Conservation (phyloP, 495 filamentous ascomycete species). For the Penicillium ochrochloron region DNA sequence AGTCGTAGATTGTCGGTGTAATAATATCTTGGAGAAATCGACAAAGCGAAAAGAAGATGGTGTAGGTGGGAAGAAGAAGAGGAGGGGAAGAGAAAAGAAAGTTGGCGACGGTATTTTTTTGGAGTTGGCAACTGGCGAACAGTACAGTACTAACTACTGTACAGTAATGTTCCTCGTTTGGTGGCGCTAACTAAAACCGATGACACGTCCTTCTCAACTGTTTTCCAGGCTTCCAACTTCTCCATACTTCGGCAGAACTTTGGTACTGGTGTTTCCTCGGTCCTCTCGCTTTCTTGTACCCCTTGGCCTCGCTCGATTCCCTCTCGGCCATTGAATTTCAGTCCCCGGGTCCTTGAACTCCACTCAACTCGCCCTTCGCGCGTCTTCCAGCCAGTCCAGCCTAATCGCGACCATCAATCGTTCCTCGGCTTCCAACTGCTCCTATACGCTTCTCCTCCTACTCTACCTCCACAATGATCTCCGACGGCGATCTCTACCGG, state of each 20-base stretch:
- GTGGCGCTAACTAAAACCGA: not conserved
- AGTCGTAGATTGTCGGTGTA: not conserved
- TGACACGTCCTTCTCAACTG: conserved; percentile 1
- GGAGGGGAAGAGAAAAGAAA: conserved; percentile 1
- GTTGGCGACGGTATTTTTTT: not conserved
- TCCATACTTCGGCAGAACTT: not conserved
- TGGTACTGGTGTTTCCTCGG: not conserved
- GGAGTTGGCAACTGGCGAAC: not conserved
- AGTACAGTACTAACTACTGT: not conserved
- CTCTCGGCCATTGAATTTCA: not conserved
- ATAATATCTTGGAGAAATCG: not conserved
- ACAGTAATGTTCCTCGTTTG: not conserved
- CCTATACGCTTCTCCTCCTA: not conserved
- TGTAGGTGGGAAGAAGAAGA: conserved; percentile 2
- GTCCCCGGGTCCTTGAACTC: not conserved
- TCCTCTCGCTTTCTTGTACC: not conserved
- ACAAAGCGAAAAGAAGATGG: not conserved
- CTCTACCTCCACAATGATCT: conserved; percentile 66
- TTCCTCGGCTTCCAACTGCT: not conserved
- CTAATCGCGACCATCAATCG: not conserved
- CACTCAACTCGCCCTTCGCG: conserved; percentile 2
- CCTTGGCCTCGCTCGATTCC: not conserved
- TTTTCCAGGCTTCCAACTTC: not conserved
- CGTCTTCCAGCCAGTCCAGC: not conserved
- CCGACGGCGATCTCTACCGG: conserved; percentile 80